Evolutionary conservation across 225 moss, liverwort and hornwort species (phyloP).

Genomic region (Polytrichum formosum): DNA sequence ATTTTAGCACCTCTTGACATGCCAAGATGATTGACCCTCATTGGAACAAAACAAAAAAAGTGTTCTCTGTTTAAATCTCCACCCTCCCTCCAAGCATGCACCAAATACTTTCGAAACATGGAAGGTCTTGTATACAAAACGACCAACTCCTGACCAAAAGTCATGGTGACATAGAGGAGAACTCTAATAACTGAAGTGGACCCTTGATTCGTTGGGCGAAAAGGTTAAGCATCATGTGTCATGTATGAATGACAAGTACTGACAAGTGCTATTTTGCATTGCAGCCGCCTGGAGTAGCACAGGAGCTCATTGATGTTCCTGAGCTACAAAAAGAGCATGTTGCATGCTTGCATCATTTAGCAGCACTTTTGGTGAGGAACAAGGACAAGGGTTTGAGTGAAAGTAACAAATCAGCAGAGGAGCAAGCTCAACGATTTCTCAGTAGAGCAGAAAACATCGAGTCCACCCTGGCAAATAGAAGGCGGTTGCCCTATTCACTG

Average conservation of each 20-base stretch:
- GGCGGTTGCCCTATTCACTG: constrained; percentile 1
- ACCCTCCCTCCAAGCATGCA: too few relatives aligned
- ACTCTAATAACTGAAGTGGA: too few relatives aligned
- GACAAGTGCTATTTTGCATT: constrained; percentile 1
- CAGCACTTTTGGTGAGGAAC: constrained; percentile 56
- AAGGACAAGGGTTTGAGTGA: constrained; percentile 34
- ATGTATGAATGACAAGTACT: not conserved
- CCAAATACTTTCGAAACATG: too few relatives aligned
- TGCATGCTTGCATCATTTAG: constrained; percentile 71
- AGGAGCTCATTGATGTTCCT: constrained; percentile 60
- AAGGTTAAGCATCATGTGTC: too few relatives aligned
- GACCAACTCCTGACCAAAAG: too few relatives aligned
- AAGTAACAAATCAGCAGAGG: constrained; percentile 25
- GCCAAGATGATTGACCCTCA: too few relatives aligned
- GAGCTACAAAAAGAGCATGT: constrained; percentile 73
- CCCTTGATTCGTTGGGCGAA: too few relatives aligned
- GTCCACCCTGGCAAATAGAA: constrained; percentile 35
- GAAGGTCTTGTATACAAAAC: too few relatives aligned
- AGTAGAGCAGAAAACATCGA: constrained; percentile 59
- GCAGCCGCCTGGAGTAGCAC: constrained; percentile 64
- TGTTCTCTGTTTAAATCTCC: too few relatives aligned
- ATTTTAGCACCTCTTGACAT: too few relatives aligned
- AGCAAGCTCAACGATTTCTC: constrained; percentile 50
- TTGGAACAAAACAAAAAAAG: too few relatives aligned
- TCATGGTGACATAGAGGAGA: too few relatives aligned